These are phyloP conservation scores for Hypoxylon sp. DNA, from an alignment of 2,329 filamentous ascomycete species.

Conservation along the genomic window DNA sequence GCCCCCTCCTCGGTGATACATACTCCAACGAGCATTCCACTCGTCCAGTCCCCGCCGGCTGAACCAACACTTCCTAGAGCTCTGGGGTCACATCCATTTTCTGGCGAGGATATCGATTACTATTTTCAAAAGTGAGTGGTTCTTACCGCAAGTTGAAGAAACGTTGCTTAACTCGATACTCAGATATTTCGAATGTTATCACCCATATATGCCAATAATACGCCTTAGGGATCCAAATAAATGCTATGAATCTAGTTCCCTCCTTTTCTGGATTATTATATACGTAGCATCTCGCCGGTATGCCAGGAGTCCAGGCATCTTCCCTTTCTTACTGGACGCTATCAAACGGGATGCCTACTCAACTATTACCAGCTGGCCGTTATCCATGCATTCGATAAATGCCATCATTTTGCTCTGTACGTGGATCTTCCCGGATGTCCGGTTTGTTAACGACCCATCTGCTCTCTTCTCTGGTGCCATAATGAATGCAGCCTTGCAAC, in stretches of 20 bases:
- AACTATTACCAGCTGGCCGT: slow-evolving; percentile 58
- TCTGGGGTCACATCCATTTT: slow-evolving; percentile 62
- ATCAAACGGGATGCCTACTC: slow-evolving; percentile 62
- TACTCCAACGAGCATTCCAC: slow-evolving; percentile 49
- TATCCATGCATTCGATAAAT: slow-evolving; percentile 64
- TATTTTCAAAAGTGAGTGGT: slow-evolving; percentile 66
- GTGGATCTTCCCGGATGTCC: slow-evolving; percentile 65
- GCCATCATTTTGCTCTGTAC: slow-evolving; percentile 65
- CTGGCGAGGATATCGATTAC: slow-evolving; percentile 67
- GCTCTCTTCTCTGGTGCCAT: slow-evolving; percentile 62
- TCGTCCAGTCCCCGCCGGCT: slow-evolving; percentile 33
- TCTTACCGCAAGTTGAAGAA: background rate
- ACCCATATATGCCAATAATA: slow-evolving; percentile 66
- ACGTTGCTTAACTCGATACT: background rate
- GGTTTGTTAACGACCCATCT: slow-evolving; percentile 66
- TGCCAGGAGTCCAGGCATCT: slow-evolving; percentile 58
- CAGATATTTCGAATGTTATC: slow-evolving; percentile 66
- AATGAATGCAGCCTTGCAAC: slow-evolving; percentile 62
- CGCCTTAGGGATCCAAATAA: slow-evolving; percentile 64
- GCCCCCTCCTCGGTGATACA: slow-evolving; percentile 49
- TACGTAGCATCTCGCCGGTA: slow-evolving; percentile 65
- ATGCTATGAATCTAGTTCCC: slow-evolving; percentile 61
- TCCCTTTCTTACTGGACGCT: slow-evolving; percentile 62
- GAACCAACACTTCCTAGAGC: slow-evolving; percentile 57
- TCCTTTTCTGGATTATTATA: slow-evolving; percentile 69